A percentile compares a stretch with the other conserved stretches of the same genome.
phyloP scores from a whole-genome alignment of 1,284 basidiomycete species.

The Schizophyllum amplum region DNA sequence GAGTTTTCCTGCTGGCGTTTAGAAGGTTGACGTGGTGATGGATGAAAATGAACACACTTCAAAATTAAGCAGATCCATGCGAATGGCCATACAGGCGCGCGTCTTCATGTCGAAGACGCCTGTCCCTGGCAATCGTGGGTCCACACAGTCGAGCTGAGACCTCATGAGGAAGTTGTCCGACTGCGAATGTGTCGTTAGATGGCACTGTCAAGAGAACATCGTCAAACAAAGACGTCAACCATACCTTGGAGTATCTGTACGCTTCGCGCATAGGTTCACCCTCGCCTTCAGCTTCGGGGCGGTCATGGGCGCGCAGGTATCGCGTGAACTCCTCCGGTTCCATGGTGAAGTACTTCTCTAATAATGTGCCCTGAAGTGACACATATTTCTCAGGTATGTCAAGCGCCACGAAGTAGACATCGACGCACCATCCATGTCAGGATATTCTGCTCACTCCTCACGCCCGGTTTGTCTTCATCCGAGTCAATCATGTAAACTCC shows the following conservation, averaged over 20 bases:
- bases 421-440: constrained; percentile 67
- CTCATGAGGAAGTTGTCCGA: constrained; percentile 82
- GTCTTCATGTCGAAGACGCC: constrained; percentile 98
- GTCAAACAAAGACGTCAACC: too few species aligned
- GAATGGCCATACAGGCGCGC: constrained; percentile 77
- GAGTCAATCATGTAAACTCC: constrained; percentile 81
- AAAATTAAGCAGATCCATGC: constrained; percentile 83
- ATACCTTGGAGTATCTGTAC: constrained; percentile 82
- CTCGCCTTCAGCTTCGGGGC: constrained; percentile 21
- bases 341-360: constrained; percentile 86
- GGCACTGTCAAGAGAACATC: too few species aligned
- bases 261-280: constrained; percentile 50
- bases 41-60: too few species aligned
- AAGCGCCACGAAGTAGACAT: background rate
- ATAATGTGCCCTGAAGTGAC: constrained; percentile 62
- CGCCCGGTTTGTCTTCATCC: constrained; percentile 37
- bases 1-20: constrained; percentile 75
- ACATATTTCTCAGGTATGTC: background rate
- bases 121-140: constrained; percentile 76
- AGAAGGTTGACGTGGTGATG: too few species aligned
- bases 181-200: constrained; percentile 33
- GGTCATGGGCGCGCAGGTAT: constrained; percentile 40
- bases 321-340: constrained; percentile 56
- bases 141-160: constrained; percentile 89
- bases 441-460: constrained; percentile 45